These are phyloP conservation scores for Phialophora expanda DNA, from an alignment of 2,329 filamentous ascomycete species.

Conservation along the genomic window DNA sequence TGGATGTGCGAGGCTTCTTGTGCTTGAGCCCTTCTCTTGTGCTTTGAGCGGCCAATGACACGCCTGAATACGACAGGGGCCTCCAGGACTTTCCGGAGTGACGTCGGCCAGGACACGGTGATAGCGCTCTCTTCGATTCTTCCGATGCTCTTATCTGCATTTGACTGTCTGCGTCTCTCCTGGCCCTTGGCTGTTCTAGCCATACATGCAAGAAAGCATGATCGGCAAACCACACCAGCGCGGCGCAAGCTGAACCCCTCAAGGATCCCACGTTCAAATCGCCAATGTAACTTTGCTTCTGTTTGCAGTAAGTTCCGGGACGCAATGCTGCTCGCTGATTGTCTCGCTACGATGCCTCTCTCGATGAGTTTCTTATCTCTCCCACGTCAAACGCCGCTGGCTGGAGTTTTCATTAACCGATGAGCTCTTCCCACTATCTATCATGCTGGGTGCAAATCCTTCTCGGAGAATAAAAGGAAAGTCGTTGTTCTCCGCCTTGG, in stretches of 20 bases:
- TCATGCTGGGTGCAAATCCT: background rate
- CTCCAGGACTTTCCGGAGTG: background rate
- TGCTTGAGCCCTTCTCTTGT: background rate
- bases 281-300: slow-evolving; percentile 11
- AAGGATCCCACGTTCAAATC: background rate
- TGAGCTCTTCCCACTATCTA: background rate
- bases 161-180: background rate
- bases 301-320: slow-evolving; percentile 2
- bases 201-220: slow-evolving; percentile 2
- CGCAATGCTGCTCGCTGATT: background rate
- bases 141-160: background rate
- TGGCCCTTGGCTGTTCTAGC: background rate
- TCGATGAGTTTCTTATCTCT: slow-evolving; percentile 12
- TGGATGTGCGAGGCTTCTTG: background rate
- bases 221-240: background rate
- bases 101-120: background rate
- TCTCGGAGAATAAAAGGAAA: background rate
- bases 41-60: background rate
- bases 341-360: slow-evolving; percentile 3
- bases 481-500: background rate
- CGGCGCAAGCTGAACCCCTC: background rate
- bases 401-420: background rate
- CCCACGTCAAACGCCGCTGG: background rate
- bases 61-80: background rate
- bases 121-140: background rate